phyloP scores from a whole-genome alignment of 768 basidiomycete genomes.

The Xerocomellus amylosporus region DNA sequence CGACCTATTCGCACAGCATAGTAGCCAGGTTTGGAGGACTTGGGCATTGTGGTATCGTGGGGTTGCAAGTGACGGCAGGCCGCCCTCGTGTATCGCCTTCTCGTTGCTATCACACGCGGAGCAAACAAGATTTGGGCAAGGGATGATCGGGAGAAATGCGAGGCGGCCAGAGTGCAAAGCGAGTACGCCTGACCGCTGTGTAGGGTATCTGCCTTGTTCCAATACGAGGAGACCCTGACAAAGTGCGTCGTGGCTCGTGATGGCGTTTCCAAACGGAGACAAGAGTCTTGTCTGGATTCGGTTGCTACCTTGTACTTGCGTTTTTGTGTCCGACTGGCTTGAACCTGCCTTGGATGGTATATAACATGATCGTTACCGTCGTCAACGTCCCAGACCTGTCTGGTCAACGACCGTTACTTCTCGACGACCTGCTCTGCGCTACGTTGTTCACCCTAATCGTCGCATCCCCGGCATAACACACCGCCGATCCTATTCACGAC shows the following conservation, averaged over 20 bases:
- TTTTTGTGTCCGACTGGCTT: not conserved
- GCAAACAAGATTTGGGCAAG: not conserved
- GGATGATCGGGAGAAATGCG: not conserved
- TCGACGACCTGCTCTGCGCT: conserved; percentile 7
- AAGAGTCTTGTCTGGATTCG: conserved; percentile 15
- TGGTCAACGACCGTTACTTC: conserved; percentile 4
- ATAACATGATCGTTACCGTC: conserved; percentile 22
- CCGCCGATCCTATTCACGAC: not conserved
- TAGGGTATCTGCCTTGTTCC: conserved; percentile 15
- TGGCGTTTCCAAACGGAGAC: conserved; percentile 21
- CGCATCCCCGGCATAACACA: not conserved
- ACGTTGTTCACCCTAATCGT: conserved; percentile 11
- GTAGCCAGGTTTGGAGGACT: conserved; percentile 45
- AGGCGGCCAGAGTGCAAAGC: not conserved
- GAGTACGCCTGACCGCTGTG: too few relatives aligned
- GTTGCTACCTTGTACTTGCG: conserved; percentile 29
- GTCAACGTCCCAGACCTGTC: conserved; percentile 3
- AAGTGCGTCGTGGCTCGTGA: conserved; percentile 1
- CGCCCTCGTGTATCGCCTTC: not conserved
- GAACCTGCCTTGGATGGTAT: conserved; percentile 13
- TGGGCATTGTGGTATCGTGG: conserved; percentile 32
- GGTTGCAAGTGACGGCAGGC: not conserved
- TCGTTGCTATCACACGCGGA: not conserved
- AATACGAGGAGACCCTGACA: conserved; percentile 6
- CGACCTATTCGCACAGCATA: conserved; percentile 75